Evolutionary conservation across 2,329 filamentous ascomycete species (phyloP).

Genomic region (Aaosphaeria pasadenensis): DNA sequence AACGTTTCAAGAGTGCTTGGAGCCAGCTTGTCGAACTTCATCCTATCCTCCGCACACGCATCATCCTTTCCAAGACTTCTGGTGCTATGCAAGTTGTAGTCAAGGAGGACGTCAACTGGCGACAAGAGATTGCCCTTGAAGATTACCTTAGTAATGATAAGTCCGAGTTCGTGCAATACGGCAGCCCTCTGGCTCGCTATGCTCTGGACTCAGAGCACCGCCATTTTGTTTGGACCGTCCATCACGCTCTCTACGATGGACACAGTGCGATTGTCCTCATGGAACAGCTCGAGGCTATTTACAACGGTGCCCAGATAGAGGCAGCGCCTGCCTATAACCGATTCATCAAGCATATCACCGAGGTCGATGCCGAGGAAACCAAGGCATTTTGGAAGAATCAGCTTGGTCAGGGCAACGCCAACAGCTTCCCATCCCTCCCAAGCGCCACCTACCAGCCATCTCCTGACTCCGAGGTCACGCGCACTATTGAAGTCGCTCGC

Average conservation of each 20-base stretch:
- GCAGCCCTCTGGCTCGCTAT: conserved; percentile 10
- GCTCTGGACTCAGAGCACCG: conserved; percentile 4
- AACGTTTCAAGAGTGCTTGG: conserved; percentile 41
- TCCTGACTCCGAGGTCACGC: conserved; percentile 3
- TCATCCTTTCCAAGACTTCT: conserved; percentile 4
- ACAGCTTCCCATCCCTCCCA: conserved; percentile 10
- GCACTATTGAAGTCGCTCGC: conserved; percentile 1
- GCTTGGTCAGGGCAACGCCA: conserved; percentile 6
- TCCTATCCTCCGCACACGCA: conserved; percentile 45
- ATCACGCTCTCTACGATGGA: conserved; percentile 39
- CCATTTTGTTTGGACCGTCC: conserved; percentile 32
- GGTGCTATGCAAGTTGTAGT: conserved; percentile 12
- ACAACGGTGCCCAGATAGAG: background rate
- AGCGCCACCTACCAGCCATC: conserved; percentile 6
- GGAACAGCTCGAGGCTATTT: conserved; percentile 3
- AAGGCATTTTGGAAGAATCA: conserved; percentile 24
- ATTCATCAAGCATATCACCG: conserved; percentile 19
- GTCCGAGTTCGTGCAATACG: conserved; percentile 1
- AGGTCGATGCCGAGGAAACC: conserved; percentile 8
- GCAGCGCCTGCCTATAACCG: conserved; percentile 4
- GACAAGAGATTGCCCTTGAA: background rate
- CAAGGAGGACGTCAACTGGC: conserved; percentile 6
- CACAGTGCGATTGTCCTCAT: conserved; percentile 4
- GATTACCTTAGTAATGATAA: conserved; percentile 6
- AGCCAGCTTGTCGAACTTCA: conserved; percentile 36